Percentiles rank a stretch among this genome's conserved stretches.
Conservation (phyloP, 2,329 filamentous ascomycete genomes). For the Pseudonectria foliicola region DNA sequence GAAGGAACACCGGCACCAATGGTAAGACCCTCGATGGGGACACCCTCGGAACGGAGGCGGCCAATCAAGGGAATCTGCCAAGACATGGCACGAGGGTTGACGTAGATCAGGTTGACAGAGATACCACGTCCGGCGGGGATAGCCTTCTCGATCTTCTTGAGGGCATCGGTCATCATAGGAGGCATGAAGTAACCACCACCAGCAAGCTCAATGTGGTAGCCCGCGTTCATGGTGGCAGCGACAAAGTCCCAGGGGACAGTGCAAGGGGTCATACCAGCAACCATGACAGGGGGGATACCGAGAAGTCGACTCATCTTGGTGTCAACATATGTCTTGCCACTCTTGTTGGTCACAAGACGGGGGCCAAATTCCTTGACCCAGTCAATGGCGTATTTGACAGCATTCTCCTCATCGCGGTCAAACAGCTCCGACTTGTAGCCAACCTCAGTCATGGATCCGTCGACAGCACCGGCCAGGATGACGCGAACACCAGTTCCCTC, state of each 20-base stretch:
- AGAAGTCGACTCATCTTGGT: slow-evolving; percentile 91
- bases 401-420: slow-evolving; percentile 89
- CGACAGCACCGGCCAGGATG: slow-evolving; percentile 88
- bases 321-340: slow-evolving; percentile 85
- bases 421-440: slow-evolving; percentile 98
- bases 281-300: slow-evolving; percentile 79
- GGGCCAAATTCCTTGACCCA: slow-evolving; percentile 98
- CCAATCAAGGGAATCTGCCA: slow-evolving; percentile 88
- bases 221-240: slow-evolving; percentile 85
- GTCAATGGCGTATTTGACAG: slow-evolving; percentile 89
- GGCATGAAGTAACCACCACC: slow-evolving; percentile 86
- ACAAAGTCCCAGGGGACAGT: slow-evolving; percentile 91
- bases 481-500: slow-evolving; percentile 96
- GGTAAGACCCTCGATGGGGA: slow-evolving; percentile 85
- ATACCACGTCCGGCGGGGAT: slow-evolving; percentile 85
- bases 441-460: slow-evolving; percentile 81
- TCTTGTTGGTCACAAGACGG: slow-evolving; percentile 81
- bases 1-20: slow-evolving; percentile 92
- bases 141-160: slow-evolving; percentile 75
- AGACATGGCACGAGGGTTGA: slow-evolving; percentile 79
- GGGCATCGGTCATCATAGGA: slow-evolving; percentile 73
- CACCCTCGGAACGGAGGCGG: slow-evolving; percentile 72
- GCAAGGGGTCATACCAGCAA: slow-evolving; percentile 88
- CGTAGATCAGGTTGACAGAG: slow-evolving; percentile 84
- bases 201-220: slow-evolving; percentile 87